phyloP scores from a whole-genome alignment of 805 yeast genomes.

The Sporopachydermia quercuum region DNA sequence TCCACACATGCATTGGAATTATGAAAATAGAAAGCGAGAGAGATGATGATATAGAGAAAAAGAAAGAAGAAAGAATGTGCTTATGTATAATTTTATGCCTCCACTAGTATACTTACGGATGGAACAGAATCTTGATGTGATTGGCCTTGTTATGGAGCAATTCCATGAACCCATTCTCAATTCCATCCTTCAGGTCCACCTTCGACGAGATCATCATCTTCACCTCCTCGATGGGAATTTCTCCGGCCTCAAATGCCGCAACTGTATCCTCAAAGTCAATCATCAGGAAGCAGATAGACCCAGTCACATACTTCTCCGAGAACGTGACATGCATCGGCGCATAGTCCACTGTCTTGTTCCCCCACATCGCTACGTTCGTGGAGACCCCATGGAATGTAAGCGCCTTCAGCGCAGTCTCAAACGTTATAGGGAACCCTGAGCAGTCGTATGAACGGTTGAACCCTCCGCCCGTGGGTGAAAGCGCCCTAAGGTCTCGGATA shows the following conservation, averaged over 20 bases:
- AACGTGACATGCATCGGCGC: slow-evolving; percentile 31
- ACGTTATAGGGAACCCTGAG: slow-evolving; percentile 35
- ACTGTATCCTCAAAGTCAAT: slow-evolving; percentile 29
- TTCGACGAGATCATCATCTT: slow-evolving; percentile 24
- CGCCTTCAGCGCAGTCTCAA: slow-evolving; percentile 25
- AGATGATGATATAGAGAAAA: no score
- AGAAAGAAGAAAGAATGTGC: no score
- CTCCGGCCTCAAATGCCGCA: slow-evolving; percentile 23
- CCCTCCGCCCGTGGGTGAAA: slow-evolving; percentile 28
- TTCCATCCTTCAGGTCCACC: slow-evolving; percentile 24
- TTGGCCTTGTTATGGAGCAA: slow-evolving; percentile 27
- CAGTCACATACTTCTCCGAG: slow-evolving; percentile 28
- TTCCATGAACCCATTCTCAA: slow-evolving; percentile 27
- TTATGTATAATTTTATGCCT: no score
- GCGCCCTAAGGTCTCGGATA: slow-evolving; percentile 18
- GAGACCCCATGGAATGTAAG: slow-evolving; percentile 28
- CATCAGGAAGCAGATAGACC: slow-evolving; percentile 30
- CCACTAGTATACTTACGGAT: no score
- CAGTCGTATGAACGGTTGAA: slow-evolving; percentile 39
- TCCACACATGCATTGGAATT: no score
- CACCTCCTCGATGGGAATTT: slow-evolving; percentile 22
- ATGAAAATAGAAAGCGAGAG: no score
- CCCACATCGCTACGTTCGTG: slow-evolving; percentile 36
- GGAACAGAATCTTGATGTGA: slow-evolving; percentile 30
- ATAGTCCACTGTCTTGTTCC: slow-evolving; percentile 27